These are phyloP conservation scores for Cicer pinnatifidum DNA, from an alignment of 306 rosid genomes.

Conservation along the genomic window DNA sequence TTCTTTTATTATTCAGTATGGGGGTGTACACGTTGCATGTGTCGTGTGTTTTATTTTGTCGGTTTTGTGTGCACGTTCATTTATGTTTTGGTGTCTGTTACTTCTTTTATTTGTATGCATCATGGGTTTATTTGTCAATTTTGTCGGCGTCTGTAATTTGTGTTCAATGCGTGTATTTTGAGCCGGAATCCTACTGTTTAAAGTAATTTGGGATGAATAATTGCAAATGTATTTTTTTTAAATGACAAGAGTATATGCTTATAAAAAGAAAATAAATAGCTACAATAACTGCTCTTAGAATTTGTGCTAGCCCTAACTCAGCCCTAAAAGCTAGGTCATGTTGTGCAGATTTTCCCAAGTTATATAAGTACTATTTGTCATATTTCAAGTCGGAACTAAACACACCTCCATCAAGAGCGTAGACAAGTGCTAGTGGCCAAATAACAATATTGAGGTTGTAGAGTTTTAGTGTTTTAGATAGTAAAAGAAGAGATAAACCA, in stretches of 20 bases:
- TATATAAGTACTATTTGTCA: not conserved
- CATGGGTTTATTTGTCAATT: not conserved
- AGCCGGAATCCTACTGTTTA: not conserved
- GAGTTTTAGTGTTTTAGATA: no score
- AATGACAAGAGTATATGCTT: not conserved
- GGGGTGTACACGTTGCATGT: not conserved
- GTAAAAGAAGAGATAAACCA: not conserved
- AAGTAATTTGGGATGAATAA: not conserved
- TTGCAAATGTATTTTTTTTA: not conserved
- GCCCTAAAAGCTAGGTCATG: not conserved
- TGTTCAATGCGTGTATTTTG: not conserved
- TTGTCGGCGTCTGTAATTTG: slow-evolving; percentile 1
- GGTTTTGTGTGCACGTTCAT: not conserved
- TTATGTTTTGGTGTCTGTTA: slow-evolving; percentile 9
- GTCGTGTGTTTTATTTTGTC: not conserved
- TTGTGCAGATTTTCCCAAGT: not conserved
- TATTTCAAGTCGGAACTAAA: not conserved
- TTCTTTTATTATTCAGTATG: not conserved
- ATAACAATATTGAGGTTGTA: not conserved
- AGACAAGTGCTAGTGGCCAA: not conserved
- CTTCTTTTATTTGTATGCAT: slow-evolving; percentile 14
- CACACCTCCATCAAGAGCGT: not conserved
- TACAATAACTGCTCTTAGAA: not conserved
- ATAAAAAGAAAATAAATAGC: not conserved
- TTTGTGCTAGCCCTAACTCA: not conserved